Evolutionary conservation across 768 basidiomycete genomes (phyloP), one percentile per base, ranked within the genome.

Genomic region (Solioccasus polychromus): DNA sequence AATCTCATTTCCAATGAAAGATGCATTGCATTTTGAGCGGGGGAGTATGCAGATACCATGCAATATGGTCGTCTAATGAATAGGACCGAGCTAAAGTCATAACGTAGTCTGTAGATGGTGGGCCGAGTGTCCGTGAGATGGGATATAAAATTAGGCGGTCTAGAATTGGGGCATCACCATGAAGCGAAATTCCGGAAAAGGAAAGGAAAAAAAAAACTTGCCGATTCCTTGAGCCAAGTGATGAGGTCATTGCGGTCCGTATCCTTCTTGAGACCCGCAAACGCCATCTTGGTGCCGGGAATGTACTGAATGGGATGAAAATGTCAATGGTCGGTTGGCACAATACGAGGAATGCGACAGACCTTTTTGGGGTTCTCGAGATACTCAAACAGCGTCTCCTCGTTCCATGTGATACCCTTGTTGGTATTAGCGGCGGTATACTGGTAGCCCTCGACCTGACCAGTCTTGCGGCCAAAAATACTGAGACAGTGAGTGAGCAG

Each of bases 361-460:
- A 88, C 91, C 81, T 95, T 95, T 78, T 97, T 97, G 50, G 94
- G 94, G 78, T 96, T 92, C 72, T 92, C 89, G 43, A 93, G 82
- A 69, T 93, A 93, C 47, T 94, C 94, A 66, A 95, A 96, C 30
- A 97, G 77, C n/a, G 92, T 95, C 15, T 83, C 40, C 70, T 91
- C 86, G 28, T 76, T 71, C 94, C 95, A 98, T 25, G 67, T 70
- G 50, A 98, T 77, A 43, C 85, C 93, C 79, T 97, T 97, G 79
- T 87, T 93, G 46, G 96, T 74, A 72, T 97, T 97, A 58, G 94
- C 94, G 35, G 91, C 80, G 39, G 94, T 93, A 75, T 95, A 97
- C 3, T 86, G 83, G 81, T 76, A 98, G 42, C 84, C 86, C 18
- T 87, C 83, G 20, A 75, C 90, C 59, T 88, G 82, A 45, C 95